Conservation (phyloP, 768 basidiomycete species). For the Lenzites betulinus region DNA sequence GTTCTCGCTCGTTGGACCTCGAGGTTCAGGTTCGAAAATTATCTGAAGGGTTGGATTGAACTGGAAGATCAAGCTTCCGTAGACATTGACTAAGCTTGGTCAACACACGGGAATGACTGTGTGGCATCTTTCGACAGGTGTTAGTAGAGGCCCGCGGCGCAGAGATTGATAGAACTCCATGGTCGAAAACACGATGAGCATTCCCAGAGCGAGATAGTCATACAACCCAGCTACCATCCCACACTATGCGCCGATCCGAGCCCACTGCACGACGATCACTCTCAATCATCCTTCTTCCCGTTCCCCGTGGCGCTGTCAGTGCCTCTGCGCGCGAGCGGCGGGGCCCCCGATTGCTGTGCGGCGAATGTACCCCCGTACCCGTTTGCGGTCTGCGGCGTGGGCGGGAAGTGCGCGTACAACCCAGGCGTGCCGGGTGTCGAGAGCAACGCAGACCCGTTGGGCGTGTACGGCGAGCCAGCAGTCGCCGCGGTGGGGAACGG, state of each 20-base stretch:
- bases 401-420: slow-evolving; percentile 37
- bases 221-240: neutral
- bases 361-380: slow-evolving; percentile 24
- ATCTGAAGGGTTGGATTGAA: too few species aligned
- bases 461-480: slow-evolving; percentile 25
- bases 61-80: too few species aligned
- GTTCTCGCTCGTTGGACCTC: too few species aligned
- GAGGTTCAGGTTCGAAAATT: too few species aligned
- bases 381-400: slow-evolving; percentile 35
- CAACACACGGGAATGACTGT: too few species aligned
- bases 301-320: slow-evolving; percentile 17
- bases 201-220: slow-evolving; percentile 11
- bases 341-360: slow-evolving; percentile 20
- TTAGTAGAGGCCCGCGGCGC: too few species aligned
- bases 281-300: slow-evolving; percentile 35
- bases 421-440: slow-evolving; percentile 22
- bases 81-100: too few species aligned
- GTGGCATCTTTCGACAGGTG: too few species aligned
- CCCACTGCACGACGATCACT: neutral
- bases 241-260: neutral
- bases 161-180: too few species aligned
- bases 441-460: slow-evolving; percentile 11
- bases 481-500: slow-evolving; percentile 33
- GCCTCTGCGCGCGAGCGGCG: slow-evolving; percentile 17
- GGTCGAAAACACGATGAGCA: neutral